Percentiles rank a stretch among this genome's conserved stretches.
Evolutionary conservation across 2,329 filamentous ascomycete genomes (phyloP).

Genomic region (Knoxdaviesia proteae): DNA sequence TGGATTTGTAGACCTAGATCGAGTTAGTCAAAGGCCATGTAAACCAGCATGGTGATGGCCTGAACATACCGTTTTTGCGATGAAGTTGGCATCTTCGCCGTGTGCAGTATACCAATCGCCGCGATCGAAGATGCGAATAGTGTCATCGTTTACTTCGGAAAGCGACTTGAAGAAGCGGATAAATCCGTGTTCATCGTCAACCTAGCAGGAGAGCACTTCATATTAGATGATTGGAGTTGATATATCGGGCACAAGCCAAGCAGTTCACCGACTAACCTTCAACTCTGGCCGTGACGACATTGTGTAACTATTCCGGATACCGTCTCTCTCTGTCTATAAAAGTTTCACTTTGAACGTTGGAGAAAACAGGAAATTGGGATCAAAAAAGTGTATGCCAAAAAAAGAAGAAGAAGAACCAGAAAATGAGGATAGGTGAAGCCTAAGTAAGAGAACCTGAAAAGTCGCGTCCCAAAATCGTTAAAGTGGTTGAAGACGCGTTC

Average conservation of each 20-base stretch:
- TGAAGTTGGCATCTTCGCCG: slow-evolving; percentile 64
- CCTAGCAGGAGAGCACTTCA: slow-evolving; percentile 22
- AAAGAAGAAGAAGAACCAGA: neutral
- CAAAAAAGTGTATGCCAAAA: neutral
- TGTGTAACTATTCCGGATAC: slow-evolving; percentile 7
- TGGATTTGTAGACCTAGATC: slow-evolving; percentile 78
- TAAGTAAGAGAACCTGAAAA: too few species aligned
- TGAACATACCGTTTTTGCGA: slow-evolving; percentile 46
- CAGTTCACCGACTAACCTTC: slow-evolving; percentile 26
- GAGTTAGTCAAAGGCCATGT: too few species aligned
- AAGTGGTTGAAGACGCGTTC: too few species aligned
- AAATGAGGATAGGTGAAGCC: too few species aligned
- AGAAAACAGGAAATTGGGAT: neutral
- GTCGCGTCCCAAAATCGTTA: too few species aligned
- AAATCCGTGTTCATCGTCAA: slow-evolving; percentile 93
- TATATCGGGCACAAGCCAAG: neutral
- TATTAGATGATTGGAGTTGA: too few species aligned
- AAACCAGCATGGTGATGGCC: too few species aligned
- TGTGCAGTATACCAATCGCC: slow-evolving; percentile 95
- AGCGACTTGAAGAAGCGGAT: slow-evolving; percentile 92
- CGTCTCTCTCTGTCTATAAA: neutral
- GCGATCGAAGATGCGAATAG: slow-evolving; percentile 79
- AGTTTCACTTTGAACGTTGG: neutral
- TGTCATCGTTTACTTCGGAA: slow-evolving; percentile 46
- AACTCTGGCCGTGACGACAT: slow-evolving; percentile 57